Evolutionary conservation across 768 basidiomycete species (phyloP), one percentile per base, ranked within the genome.

Genomic region (Serpula lacrymans): DNA sequence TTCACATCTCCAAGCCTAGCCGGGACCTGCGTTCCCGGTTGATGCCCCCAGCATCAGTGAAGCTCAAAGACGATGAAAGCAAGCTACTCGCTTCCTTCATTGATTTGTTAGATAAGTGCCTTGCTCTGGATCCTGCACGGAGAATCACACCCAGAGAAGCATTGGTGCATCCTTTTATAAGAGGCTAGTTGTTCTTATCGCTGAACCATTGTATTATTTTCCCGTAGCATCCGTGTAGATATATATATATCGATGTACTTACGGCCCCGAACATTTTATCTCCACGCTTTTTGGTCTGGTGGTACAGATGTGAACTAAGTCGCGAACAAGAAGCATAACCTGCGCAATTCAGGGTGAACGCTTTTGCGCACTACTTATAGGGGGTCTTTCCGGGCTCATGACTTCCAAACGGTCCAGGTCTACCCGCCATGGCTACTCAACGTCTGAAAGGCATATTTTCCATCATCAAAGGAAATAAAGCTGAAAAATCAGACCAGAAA

Each of bases 111-210:
- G 94, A 98, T 55, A 93, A 85, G 65, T 95, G 94, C 59, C 71
- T 96, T 20, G 70, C 78, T 16, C 72, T 99, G 12, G 95, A 98
- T 58, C 88, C 94, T 2, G 72, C 79, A 29, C 80, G 90, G 58
- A 69, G 95, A 53, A 79, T 96, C 23, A 82, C 81, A n/a, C 93
- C 94, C 2, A 81, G 84, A 54, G 95, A 97, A 55, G 93, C 90
- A 4, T 71, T 97, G 28, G 63, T 74, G 7, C 93, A 97, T 63
- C 80, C 89, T 0, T 97, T 95, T 63, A 80, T 97, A 41, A 72
- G 86, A 37, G 77, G 79, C 40, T 73, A 49, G 57, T 13, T 16
- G 39, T 46, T 47, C 49, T 43, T 46, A 38, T 41, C 42, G 26
- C 12, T 28, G 25, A 26, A 23, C 35, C 14, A 33, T 22, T 29